Evolutionary conservation across 805 yeast species (phyloP), one percentile per base, ranked within the genome.

Genomic region (Candida tallmaniae): DNA sequence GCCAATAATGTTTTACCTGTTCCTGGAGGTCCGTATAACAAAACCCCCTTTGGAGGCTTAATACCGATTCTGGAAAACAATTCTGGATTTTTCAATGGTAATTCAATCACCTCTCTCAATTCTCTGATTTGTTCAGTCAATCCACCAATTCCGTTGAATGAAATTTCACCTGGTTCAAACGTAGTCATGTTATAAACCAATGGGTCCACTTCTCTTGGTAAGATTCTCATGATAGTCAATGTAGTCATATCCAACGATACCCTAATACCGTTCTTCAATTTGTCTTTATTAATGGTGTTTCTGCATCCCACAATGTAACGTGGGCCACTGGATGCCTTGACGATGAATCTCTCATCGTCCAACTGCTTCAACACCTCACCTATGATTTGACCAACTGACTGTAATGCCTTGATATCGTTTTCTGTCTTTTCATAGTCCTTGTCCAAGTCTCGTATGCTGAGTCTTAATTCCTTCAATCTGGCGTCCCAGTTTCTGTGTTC

Each of bases 171-270:
- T n/a, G 96, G 96, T 59, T 89, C 95, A 54, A 93, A 86, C 2
- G 95, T 82, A 4, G 98, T 89, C 98, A 93, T 93, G 63, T 90
- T 93, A 62, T 93, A 93, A 44, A 93, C 97, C 53, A 89, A 71
- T 9, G 98, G 98, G 62, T 93, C 98, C 32, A 95, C 97, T 62
- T 93, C 98, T 54, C 98, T 78, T 12, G 98, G 98, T 50, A 93
- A 72, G 28, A 93, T 82, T 53, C 98, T 79, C 98, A 93, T 93
- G 42, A 93, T 93, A 13, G 98, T 93, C 49, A 93, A 72, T 0
- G 98, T 93, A 17, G 98, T 93, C 83, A 93, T 93, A 63, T 93
- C 98, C 49, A 93, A 70, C 11, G 98, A 93, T 29, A 93, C 98
- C 57, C 98, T 78, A 15, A 89, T 89, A 32, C 98, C 98, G 60